These are phyloP conservation scores for Hypoxylon sp. DNA, from an alignment of 2,329 filamentous ascomycete genomes.

Conservation along the genomic window DNA sequence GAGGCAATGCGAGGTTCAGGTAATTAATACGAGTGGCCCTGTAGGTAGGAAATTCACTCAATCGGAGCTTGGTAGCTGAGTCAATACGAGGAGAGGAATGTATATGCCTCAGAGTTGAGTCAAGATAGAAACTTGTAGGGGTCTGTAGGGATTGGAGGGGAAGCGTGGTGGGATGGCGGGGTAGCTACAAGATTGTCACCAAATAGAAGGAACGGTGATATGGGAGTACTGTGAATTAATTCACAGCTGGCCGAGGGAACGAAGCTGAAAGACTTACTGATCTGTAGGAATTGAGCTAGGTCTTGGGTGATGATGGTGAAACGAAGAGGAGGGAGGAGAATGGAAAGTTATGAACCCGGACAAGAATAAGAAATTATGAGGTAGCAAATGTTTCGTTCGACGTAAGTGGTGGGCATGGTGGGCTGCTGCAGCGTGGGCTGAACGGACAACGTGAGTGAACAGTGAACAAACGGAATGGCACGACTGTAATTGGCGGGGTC, in stretches of 20 bases:
- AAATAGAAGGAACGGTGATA: constrained; percentile 24
- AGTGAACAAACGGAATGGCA: constrained; percentile 42
- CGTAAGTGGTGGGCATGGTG: constrained; percentile 27
- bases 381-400: constrained; percentile 25
- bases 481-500: constrained; percentile 44
- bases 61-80: constrained; percentile 22
- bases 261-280: constrained; percentile 37
- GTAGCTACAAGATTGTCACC: constrained; percentile 41
- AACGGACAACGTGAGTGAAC: constrained; percentile 42
- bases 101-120: constrained; percentile 44
- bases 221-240: constrained; percentile 1
- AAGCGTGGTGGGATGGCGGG: constrained; percentile 42
- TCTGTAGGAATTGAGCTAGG: constrained; percentile 12
- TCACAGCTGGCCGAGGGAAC: constrained; percentile 7
- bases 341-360: constrained; percentile 25
- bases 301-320: constrained; percentile 21
- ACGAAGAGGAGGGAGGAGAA: constrained; percentile 22
- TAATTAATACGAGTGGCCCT: constrained; percentile 19
- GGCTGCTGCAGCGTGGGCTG: constrained; percentile 33
- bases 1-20: constrained; percentile 5
- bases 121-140: constrained; percentile 34
- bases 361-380: constrained; percentile 34
- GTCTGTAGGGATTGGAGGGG: constrained; percentile 28
- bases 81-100: constrained; percentile 19
- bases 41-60: constrained; percentile 40